Evolutionary conservation across 345 rosid genomes (phyloP), one percentile per base, ranked within the genome.

Genomic region (Brassica nigra): DNA sequence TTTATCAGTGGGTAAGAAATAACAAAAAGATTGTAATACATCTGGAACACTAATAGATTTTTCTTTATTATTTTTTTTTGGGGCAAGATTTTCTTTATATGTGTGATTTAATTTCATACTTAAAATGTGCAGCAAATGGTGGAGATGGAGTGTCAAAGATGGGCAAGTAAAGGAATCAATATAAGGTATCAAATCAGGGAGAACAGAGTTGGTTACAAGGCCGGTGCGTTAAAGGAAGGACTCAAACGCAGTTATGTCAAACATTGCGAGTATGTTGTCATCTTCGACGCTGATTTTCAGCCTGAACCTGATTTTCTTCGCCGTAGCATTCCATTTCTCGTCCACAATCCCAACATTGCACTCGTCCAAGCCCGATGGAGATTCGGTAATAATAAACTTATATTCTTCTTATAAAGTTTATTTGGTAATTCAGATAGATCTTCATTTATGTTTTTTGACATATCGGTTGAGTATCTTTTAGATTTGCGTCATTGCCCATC

Each of bases 351-450:
- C 1, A 91, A 90, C 87, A 85, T 96, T 80, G 99, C 98, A 23
- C 91, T 96, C 2, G 97, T 96, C 76, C 99, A 96, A 65, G 98
- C 86, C 29, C 94, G 99, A 14, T 96, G 99, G 99, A 86, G 99
- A 77, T 96, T 96, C 71, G 99, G 99, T 96, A 90, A 0, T 23
- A 11, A 10, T 27, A n/a, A n/a, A 52, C 57, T n/a, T 52, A 52
- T 2, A n/a, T 5, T 52, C 57, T 14, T n/a, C 7, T n/a, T 3
- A 4, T 49, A n/a, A 1, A 14, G 14, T 14, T 49, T 49, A 14
- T 49, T 10, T 10, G 15, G 2, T 61, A 11, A 27, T 27, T 59
- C n/a, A 10, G 33, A 27, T 23, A 23, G 63, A 27, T 61, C 42
- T 64, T 64, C 27, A 64, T 64, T 64, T 64, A 64, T 7, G 68